Base-by-base conservation (phyloP, 257 asterid species). In the Nicotiana knightiana region DNA sequence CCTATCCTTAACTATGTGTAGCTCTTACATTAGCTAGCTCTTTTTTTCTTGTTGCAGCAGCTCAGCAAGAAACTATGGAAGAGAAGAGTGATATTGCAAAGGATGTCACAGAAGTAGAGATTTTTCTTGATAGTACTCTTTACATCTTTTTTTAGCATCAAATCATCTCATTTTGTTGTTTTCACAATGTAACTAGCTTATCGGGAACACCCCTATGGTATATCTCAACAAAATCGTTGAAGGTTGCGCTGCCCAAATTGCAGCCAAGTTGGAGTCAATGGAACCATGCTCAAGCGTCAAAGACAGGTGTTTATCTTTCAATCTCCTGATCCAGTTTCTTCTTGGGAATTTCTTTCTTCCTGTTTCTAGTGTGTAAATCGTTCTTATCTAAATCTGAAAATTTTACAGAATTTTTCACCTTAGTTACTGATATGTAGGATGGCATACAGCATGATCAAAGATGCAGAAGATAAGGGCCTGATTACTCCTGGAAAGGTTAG, bases 381-480 rank as follows among this genome's bases (percentile, higher is more conserved):
- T 11, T 17, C 8, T 12, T 76, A 2, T 33, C 33, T 57, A 7
- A 51, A 21, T 37, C 11, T 30, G 21, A 9, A 30, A 35, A 24
- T 4, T 46, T 5, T 4, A 6, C 26, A 63, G n/a, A 8, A 43
- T 15, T 55, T 51, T 81, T 33, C 28, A 37, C 10, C 39, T 24
- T 6, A 18, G 35, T 32, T 73, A 28, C 11, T 76, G 67, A 11
- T 66, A 17, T 84, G 83, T 80, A 89, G 92, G 90, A 87, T 89
- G 30, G 92, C 83, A 8, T 81, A 73, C 76, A 86, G 90, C 80
- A 86, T 89, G 92, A 89, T 87, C 61, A 86, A 89, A 77, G 90
- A 89, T 75, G 92, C 92, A 67, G 92, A 89, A 85, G 92, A 89
- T 37, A 89, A 87, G 75, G 92, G 88, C 21, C 81, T 87, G 30